These are phyloP conservation scores for Clarkia xantiana DNA, from an alignment of 345 rosid species.

Conservation along the genomic window DNA sequence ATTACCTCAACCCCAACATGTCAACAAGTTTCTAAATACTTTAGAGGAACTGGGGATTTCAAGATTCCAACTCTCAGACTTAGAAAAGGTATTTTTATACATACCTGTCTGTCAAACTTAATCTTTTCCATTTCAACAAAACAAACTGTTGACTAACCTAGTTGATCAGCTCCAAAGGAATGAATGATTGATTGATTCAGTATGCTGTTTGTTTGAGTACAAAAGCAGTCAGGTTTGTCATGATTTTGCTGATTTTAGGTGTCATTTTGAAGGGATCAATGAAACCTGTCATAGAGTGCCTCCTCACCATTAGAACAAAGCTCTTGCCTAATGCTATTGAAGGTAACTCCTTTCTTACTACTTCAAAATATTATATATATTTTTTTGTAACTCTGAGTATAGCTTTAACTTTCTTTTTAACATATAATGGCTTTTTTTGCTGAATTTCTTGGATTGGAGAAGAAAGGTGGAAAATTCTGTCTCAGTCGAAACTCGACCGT, in stretches of 20 bases:
- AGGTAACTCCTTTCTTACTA: slow-evolving; percentile 6
- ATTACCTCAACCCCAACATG: slow-evolving; percentile 26
- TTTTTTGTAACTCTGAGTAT: too few species aligned
- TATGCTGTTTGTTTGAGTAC: too few species aligned
- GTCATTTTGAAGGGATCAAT: slow-evolving; percentile 31
- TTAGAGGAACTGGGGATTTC: slow-evolving; percentile 62
- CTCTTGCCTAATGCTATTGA: slow-evolving; percentile 11
- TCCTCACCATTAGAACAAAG: slow-evolving; percentile 24
- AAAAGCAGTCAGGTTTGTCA: too few species aligned
- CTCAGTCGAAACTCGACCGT: slow-evolving; percentile 42
- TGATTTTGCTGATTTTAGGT: too few species aligned
- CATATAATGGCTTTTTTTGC: slow-evolving; percentile 9
- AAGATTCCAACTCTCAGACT: slow-evolving; percentile 44
- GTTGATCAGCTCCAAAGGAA: too few species aligned
- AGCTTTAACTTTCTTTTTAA: too few species aligned
- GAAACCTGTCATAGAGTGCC: slow-evolving; percentile 38
- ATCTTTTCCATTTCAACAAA: too few species aligned
- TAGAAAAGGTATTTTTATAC: slow-evolving; percentile 51
- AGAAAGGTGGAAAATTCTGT: slow-evolving; percentile 27
- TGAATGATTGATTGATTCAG: neutral
- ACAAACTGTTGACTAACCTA: too few species aligned
- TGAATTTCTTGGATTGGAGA: slow-evolving; percentile 24
- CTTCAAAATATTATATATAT: too few species aligned
- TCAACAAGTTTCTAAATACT: slow-evolving; percentile 40
- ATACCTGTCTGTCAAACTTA: too few species aligned